phyloP scores from a whole-genome alignment of 345 rosid species.

The Citrus sp. region DNA sequence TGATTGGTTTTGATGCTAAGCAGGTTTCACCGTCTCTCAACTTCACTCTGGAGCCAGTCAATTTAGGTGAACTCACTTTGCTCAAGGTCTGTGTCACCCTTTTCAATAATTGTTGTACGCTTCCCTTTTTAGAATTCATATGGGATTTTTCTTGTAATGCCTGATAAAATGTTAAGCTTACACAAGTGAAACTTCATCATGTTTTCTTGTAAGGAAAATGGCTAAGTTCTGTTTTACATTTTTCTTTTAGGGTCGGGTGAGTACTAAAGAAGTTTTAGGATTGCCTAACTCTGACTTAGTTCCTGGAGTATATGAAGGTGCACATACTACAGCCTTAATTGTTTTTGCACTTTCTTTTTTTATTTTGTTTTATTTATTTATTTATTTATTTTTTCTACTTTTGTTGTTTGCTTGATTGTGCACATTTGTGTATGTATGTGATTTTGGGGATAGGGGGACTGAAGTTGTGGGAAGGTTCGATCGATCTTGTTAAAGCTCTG shows the following conservation, averaged over 20 bases:
- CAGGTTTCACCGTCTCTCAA: slow-evolving; percentile 55
- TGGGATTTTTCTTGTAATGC: neutral
- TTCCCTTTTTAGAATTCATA: neutral
- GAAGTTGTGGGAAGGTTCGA: slow-evolving; percentile 96
- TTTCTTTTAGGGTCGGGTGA: slow-evolving; percentile 69
- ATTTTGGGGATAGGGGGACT: slow-evolving; percentile 61
- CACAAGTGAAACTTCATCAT: neutral
- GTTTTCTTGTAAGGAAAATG: neutral
- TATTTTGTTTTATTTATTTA: no score
- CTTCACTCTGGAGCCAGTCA: slow-evolving; percentile 43
- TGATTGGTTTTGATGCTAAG: slow-evolving; percentile 7
- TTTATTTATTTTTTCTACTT: neutral
- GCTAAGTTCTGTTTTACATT: slow-evolving; percentile 1
- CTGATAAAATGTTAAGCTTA: neutral
- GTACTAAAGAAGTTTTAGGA: slow-evolving; percentile 78
- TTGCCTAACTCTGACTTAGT: slow-evolving; percentile 86
- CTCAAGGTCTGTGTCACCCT: slow-evolving; percentile 47
- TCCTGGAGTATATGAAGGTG: slow-evolving; percentile 96
- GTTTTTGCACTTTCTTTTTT: neutral
- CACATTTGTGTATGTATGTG: neutral
- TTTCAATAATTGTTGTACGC: no score
- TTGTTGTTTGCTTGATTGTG: neutral
- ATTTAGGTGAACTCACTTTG: slow-evolving; percentile 55
- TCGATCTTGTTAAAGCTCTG: slow-evolving; percentile 84
- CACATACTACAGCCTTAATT: neutral